A percentile compares a stretch with the other conserved stretches of the same genome.
Conservation (phyloP, 495 filamentous ascomycete species). For the Daldinia childiae region DNA sequence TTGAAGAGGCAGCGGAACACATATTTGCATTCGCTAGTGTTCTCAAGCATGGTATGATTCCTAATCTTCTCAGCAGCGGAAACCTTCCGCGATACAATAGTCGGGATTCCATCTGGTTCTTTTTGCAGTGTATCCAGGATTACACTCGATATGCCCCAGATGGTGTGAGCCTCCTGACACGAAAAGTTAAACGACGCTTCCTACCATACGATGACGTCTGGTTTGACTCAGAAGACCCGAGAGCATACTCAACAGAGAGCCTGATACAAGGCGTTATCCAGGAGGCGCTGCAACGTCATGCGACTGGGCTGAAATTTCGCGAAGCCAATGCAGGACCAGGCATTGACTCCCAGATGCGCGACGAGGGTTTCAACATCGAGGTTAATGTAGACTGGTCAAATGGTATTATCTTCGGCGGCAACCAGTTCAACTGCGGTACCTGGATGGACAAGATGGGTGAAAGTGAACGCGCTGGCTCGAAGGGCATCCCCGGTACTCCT, state of each 20-base stretch:
- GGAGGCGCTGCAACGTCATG: constrained; percentile 91
- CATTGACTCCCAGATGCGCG: constrained; percentile 92
- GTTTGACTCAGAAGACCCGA: constrained; percentile 80
- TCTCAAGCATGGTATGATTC: constrained; percentile 98
- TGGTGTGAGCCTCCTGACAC: constrained; percentile 76
- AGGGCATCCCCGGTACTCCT: constrained; percentile 95
- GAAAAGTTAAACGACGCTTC: constrained; percentile 85
- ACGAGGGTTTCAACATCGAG: constrained; percentile 89
- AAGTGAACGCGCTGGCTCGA: constrained; percentile 86
- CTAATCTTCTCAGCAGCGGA: constrained; percentile 88
- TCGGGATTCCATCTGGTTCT: constrained; percentile 97
- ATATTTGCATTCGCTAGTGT: constrained; percentile 96
- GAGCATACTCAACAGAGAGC: constrained; percentile 85
- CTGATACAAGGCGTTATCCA: constrained; percentile 89
- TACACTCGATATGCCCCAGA: constrained; percentile 85
- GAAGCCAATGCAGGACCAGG: constrained; percentile 92
- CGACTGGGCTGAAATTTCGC: constrained; percentile 84
- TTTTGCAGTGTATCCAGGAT: constrained; percentile 93
- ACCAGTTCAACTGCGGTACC: constrained; percentile 93
- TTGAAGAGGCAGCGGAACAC: constrained; percentile 87
- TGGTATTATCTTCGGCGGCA: constrained; percentile 93
- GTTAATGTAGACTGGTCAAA: constrained; percentile 92
- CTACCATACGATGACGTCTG: constrained; percentile 94
- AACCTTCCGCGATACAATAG: constrained; percentile 96
- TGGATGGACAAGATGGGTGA: constrained; percentile 99